Conservation (phyloP, 2,329 filamentous ascomycete genomes). For the Sarocladium strictum region DNA sequence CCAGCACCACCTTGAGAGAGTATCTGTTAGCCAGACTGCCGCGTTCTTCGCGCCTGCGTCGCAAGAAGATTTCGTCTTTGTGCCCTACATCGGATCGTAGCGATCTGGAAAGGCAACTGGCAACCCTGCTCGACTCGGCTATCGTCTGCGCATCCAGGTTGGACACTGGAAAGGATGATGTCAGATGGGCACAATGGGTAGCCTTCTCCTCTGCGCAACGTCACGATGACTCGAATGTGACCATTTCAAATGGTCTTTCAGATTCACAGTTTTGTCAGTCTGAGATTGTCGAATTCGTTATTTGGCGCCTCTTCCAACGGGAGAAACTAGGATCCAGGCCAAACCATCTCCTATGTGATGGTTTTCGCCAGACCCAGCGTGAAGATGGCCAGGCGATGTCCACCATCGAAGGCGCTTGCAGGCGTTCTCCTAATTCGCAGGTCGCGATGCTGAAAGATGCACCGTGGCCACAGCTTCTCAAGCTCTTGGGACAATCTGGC, state of each 20-base stretch:
- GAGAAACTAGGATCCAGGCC: constrained; percentile 43
- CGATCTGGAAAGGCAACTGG: constrained; percentile 38
- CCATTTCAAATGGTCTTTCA: constrained; percentile 40
- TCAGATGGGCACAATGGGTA: constrained; percentile 48
- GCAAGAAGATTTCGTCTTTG: constrained; percentile 44
- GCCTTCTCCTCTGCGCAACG: constrained; percentile 51
- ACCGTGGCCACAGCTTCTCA: constrained; percentile 71
- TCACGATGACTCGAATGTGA: constrained; percentile 52
- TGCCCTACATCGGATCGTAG: background rate
- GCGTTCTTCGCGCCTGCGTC: constrained; percentile 54
- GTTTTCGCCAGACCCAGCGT: constrained; percentile 53
- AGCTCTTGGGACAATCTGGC: constrained; percentile 67
- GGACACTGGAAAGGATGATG: constrained; percentile 12
- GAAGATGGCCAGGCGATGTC: constrained; percentile 20
- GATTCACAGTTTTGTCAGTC: constrained; percentile 50
- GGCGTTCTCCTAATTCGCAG: constrained; percentile 62
- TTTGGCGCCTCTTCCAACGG: constrained; percentile 70
- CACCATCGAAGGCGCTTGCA: constrained; percentile 60
- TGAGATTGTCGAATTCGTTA: constrained; percentile 71
- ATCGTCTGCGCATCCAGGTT: constrained; percentile 52
- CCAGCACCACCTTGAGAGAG: constrained; percentile 61
- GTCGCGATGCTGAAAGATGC: constrained; percentile 60
- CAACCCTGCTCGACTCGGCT: constrained; percentile 59
- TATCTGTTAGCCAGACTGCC: constrained; percentile 65
- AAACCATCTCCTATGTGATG: constrained; percentile 76